These are phyloP conservation scores for Fusarium subglutinans DNA, from an alignment of 2,329 filamentous ascomycete genomes.

Conservation along the genomic window DNA sequence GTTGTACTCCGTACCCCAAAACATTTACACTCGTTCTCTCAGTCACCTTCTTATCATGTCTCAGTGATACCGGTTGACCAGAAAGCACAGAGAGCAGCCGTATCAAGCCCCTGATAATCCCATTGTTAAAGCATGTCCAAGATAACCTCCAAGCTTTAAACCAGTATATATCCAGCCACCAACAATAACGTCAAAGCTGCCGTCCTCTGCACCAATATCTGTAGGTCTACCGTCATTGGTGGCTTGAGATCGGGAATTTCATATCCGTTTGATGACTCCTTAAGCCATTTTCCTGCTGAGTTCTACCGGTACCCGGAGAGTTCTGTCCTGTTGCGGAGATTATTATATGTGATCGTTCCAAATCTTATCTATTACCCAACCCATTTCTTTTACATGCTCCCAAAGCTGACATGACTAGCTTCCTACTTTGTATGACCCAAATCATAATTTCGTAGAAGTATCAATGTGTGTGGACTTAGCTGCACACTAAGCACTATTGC, in stretches of 20 bases:
- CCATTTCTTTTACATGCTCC: not conserved
- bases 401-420: not conserved
- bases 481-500: not conserved
- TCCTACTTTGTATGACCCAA: not conserved
- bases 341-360: not conserved
- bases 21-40: not conserved
- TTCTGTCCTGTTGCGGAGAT: not conserved
- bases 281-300: not conserved
- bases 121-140: not conserved
- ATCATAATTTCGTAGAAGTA: not conserved
- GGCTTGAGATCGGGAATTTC: not conserved
- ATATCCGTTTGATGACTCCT: not conserved
- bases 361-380: not conserved
- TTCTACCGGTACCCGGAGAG: not conserved
- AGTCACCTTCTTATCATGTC: not conserved
- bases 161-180: not conserved
- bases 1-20: not conserved
- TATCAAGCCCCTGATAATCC: not conserved
- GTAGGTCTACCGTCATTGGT: not conserved
- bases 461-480: not conserved
- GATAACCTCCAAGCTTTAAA: not conserved
- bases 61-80: not conserved
- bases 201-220: not conserved
- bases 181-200: not conserved
- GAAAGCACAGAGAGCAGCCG: not conserved